phyloP scores from a whole-genome alignment of 2,329 filamentous ascomycete species.

The Periconia sp. region DNA sequence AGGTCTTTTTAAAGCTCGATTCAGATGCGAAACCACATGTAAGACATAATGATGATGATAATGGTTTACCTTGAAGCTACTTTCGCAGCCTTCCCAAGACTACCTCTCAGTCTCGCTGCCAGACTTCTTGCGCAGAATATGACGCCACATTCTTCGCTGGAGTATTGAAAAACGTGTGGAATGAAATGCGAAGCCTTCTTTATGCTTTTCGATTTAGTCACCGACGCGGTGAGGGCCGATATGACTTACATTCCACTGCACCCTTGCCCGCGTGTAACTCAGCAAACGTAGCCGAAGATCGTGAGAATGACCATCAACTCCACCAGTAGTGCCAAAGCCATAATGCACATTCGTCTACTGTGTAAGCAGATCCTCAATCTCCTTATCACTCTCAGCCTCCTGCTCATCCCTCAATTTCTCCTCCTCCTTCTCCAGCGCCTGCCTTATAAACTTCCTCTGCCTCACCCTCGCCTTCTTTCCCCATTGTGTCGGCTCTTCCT shows the following conservation, averaged over 20 bases:
- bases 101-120: not conserved
- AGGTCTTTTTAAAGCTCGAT: no score
- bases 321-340: not conserved
- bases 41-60: not conserved
- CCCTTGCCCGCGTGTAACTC: slow-evolving; percentile 7
- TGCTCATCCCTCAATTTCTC: slow-evolving; percentile 58
- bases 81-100: no score
- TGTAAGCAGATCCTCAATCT: slow-evolving; percentile 74
- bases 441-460: slow-evolving; percentile 71
- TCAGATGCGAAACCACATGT: not conserved
- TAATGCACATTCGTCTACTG: slow-evolving; percentile 31
- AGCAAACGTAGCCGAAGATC: slow-evolving; percentile 7
- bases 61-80: no score
- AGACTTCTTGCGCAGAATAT: no score
- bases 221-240: not conserved
- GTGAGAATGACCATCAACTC: not conserved
- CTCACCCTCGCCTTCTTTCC: slow-evolving; percentile 73
- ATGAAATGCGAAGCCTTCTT: slow-evolving; percentile 6
- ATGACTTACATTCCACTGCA: slow-evolving; percentile 9
- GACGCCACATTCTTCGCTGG: slow-evolving; percentile 13
- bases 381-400: slow-evolving; percentile 74
- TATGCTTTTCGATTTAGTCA: not conserved
- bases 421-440: slow-evolving; percentile 68
- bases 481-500: slow-evolving; percentile 62
- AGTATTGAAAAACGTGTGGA: slow-evolving; percentile 5